Evolutionary conservation across 768 basidiomycete genomes (phyloP).

Genomic region (Chalciporus pseudorubinellus): DNA sequence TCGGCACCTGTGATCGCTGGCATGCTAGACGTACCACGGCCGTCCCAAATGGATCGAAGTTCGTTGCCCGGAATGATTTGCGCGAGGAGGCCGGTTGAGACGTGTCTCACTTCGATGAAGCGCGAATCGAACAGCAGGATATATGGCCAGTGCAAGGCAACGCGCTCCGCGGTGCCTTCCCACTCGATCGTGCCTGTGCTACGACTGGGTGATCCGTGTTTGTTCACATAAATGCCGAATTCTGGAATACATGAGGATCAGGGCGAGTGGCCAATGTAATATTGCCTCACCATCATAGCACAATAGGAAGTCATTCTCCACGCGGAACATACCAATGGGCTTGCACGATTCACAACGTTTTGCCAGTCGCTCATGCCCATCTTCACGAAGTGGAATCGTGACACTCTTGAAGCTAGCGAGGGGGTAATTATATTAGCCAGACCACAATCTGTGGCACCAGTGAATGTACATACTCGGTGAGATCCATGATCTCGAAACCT

Average conservation of each 20-base stretch:
- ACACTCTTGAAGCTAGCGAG: slow-evolving; percentile 72
- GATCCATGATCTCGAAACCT: slow-evolving; percentile 97
- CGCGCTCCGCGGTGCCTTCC: slow-evolving; percentile 89
- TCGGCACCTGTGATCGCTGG: slow-evolving; percentile 28
- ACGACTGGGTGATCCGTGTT: slow-evolving; percentile 85
- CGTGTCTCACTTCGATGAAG: slow-evolving; percentile 88
- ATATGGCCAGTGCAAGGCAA: slow-evolving; percentile 87
- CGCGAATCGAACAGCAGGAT: slow-evolving; percentile 83
- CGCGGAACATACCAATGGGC: slow-evolving; percentile 89
- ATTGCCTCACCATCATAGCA: slow-evolving; percentile 74
- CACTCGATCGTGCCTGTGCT: slow-evolving; percentile 77
- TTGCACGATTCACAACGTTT: slow-evolving; percentile 79
- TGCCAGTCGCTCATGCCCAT: slow-evolving; percentile 65
- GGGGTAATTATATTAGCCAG: neutral
- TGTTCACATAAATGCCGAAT: slow-evolving; percentile 90
- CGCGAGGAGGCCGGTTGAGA: slow-evolving; percentile 72
- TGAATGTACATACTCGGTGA: slow-evolving; percentile 66
- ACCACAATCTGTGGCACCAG: neutral
- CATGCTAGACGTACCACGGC: slow-evolving; percentile 46
- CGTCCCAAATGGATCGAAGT: slow-evolving; percentile 89
- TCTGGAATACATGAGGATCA: slow-evolving; percentile 42
- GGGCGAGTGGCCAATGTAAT: neutral
- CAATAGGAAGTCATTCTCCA: slow-evolving; percentile 84
- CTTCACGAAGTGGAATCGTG: slow-evolving; percentile 83
- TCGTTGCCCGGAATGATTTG: slow-evolving; percentile 84